Evolutionary conservation across 768 basidiomycete species (phyloP), one percentile per base, ranked within the genome.

Genomic region (Rhizopogon rudus): DNA sequence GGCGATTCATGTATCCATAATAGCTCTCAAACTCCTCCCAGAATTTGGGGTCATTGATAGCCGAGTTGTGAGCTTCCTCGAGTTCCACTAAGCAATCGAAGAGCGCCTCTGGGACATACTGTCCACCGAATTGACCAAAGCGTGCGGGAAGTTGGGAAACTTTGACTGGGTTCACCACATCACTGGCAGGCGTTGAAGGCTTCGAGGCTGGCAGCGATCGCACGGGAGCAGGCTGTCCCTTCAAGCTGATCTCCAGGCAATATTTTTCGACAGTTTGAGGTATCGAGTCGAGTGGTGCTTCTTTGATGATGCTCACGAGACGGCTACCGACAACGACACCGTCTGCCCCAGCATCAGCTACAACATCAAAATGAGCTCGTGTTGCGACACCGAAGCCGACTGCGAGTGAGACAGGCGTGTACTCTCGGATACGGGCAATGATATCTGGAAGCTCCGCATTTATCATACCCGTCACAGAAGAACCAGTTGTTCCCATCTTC

Each of bases 401-500:
- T 3, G 93, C 96, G 45, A 99, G 77, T 3, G 97, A 93, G 8
- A 91, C 82, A 12, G 79, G 75, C 43, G 93, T 81, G 67, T 85
- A 82, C 61, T 88, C 75, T 44, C 90, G 87, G 45, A 99, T 87
- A 37, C 93, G 87, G 22, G 81, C 73, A 50, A 99, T 82, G 60
- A 98, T 87, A 57, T 88, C 83, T 2, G 94, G 91, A 2, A 98
- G 84, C 22, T 81, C 82, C 39, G 69, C 75, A 61, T 93, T 94
- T 65, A 97, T 82, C 0, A 73, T 76, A 12, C 82, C 81, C 41
- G 80, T 73, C 43, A 81, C 85, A 2, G 91, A 90, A 7, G 96
- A 97, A 31, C 97, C 97, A 1, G 97, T 99, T 1, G 93, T 97
- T 13, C 97, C 97, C 97, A 99, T 99, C 92, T 88, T 54, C 72